Evolutionary conservation across 257 asterid genomes (phyloP).

Genomic region (Anisodus tanguticus): DNA sequence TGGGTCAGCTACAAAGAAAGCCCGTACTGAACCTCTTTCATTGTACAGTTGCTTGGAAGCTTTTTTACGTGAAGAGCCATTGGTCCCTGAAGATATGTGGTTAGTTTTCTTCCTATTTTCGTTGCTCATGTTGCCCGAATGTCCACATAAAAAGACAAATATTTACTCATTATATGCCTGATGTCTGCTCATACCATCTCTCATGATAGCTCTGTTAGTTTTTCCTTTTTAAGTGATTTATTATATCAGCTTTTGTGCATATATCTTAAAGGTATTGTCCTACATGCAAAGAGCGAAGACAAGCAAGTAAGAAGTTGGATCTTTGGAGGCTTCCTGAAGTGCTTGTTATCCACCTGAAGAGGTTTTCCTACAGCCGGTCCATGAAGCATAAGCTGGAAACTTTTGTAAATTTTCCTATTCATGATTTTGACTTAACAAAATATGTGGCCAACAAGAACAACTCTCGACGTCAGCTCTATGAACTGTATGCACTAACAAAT

Average conservation of each 20-base stretch:
- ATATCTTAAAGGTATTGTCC: constrained; percentile 82
- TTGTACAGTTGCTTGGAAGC: constrained; percentile 97
- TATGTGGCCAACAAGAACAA: constrained; percentile 95
- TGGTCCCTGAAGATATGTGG: constrained; percentile 99
- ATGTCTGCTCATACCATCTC: background rate
- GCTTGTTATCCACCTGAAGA: constrained; percentile 92
- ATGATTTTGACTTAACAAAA: constrained; percentile 87
- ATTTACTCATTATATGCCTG: constrained; percentile 12
- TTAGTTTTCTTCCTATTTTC: constrained; percentile 42
- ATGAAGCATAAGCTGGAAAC: constrained; percentile 99
- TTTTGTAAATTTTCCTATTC: constrained; percentile 91
- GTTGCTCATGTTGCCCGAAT: constrained; percentile 8
- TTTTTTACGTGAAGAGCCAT: constrained; percentile 95
- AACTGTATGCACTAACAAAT: constrained; percentile 92
- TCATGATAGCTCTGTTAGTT: constrained; percentile 25
- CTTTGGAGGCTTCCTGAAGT: constrained; percentile 99
- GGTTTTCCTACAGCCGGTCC: constrained; percentile 96
- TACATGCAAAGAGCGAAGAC: constrained; percentile 96
- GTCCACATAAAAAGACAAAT: background rate
- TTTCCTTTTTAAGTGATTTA: constrained; percentile 7
- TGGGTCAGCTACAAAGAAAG: constrained; percentile 84
- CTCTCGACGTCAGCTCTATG: constrained; percentile 79
- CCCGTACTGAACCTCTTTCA: constrained; percentile 96
- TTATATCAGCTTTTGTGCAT: constrained; percentile 18
- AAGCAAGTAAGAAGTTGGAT: constrained; percentile 97